Evolutionary conservation across 75 land plant species (phyloP), one percentile per base, ranked within the genome.

Genomic region (Selaginella moellendorffii): DNA sequence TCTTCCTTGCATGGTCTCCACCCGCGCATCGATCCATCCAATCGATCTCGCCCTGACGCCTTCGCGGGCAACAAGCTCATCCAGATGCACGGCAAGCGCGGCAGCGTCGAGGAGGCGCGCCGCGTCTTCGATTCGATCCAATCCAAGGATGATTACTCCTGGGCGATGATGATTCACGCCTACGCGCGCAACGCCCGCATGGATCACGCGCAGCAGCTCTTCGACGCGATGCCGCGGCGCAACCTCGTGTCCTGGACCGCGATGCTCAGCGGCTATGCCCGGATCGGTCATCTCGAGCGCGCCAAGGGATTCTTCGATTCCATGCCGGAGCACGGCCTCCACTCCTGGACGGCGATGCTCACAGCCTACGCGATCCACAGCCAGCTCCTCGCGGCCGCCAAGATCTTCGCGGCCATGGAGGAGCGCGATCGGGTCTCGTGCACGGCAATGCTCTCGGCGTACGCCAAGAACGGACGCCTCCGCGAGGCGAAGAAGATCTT

Each of bases 71-170:
- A 56, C 59, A 19, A 56, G 19, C n/a, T 56, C 59, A 56, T 56
- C 24, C 59, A 56, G 21, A 56, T 56, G 59, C n/a, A 56, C n/a
- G 59, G 59, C 21, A 56, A 56, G 24, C n/a, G 59, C 59, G 21
- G 59, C 8, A 25, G 2, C 24, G 5, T 56, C 17, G 59, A 56
- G 5, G n/a, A 56, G 19, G 59, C 59, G 9, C 5, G 21, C 17
- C 59, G n/a, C 5, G 59, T 56, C 24, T 56, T 56, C n/a, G 59
- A 56, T 24, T 21, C 21, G 5, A 56, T 56, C 21, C 59, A 5
- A 8, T 8, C 5, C 24, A 56, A 25, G 59, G 24, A 56, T 19
- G n/a, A 2, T 19, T 56, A 9, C 24, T 56, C 59, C 8, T 56
- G 59, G 59, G 24, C 8, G 5, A 8, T 56, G n/a, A 8, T 56